These are phyloP conservation scores for Fusarium incarnatum DNA, from an alignment of 2,329 filamentous ascomycete species.

Conservation along the genomic window DNA sequence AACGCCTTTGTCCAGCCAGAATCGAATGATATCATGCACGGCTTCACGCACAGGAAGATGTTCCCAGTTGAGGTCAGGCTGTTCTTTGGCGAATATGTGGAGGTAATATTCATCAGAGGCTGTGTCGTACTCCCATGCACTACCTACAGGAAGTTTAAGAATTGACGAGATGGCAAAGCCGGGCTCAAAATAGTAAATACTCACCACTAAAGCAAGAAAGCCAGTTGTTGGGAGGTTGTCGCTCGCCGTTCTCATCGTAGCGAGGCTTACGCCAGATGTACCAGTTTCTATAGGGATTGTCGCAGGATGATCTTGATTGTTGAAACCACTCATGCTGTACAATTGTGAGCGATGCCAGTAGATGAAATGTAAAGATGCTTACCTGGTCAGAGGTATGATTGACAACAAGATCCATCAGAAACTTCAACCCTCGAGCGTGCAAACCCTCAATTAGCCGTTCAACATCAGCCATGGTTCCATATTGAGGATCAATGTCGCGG, in stretches of 20 bases:
- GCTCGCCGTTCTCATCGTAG: conserved; percentile 63
- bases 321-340: conserved; percentile 62
- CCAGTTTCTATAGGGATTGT: conserved; percentile 72
- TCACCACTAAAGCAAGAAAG: conserved; percentile 63
- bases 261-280: conserved; percentile 65
- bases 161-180: no score
- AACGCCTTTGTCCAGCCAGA: conserved; percentile 78
- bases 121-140: conserved; percentile 37
- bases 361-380: not conserved
- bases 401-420: conserved; percentile 80
- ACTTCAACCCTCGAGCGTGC: conserved; percentile 71
- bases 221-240: conserved; percentile 78
- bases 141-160: not conserved
- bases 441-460: conserved; percentile 69
- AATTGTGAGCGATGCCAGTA: not conserved
- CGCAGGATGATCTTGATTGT: conserved; percentile 67
- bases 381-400: conserved; percentile 74
- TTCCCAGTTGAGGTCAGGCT: conserved; percentile 85
- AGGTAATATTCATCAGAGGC: conserved; percentile 76
- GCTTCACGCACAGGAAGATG: conserved; percentile 72
- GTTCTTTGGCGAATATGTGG: conserved; percentile 74
- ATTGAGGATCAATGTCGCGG: conserved; percentile 70
- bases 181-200: no score
- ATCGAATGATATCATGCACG: conserved; percentile 70
- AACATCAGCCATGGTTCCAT: conserved; percentile 75